phyloP scores from a whole-genome alignment of 345 rosid species.

The Turritis glabra region DNA sequence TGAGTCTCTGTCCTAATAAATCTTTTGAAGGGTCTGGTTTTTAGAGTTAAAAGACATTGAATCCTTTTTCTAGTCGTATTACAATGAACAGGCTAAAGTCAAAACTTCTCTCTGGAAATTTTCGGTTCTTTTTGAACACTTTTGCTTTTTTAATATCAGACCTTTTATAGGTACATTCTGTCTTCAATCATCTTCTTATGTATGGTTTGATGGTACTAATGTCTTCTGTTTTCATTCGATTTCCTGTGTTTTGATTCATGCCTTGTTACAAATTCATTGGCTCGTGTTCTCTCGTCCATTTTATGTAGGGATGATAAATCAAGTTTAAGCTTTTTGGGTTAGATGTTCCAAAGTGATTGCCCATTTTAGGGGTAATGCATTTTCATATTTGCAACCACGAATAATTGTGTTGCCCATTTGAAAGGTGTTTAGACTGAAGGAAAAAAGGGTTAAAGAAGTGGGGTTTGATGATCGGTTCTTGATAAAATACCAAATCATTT shows the following conservation, averaged over 20 bases:
- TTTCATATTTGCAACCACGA: too few species aligned
- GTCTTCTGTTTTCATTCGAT: background rate
- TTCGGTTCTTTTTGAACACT: conserved; percentile 1
- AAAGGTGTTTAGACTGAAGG: too few species aligned
- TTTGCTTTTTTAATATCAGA: background rate
- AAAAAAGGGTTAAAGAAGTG: too few species aligned
- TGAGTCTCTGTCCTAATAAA: conserved; percentile 36
- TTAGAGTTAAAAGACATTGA: conserved; percentile 23
- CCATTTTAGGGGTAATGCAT: too few species aligned
- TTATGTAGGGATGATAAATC: background rate
- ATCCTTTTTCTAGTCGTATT: conserved; percentile 26
- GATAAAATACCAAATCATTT: too few species aligned
- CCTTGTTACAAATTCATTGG: background rate
- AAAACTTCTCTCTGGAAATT: conserved; percentile 1
- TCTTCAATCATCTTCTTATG: background rate
- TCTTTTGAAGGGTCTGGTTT: conserved; percentile 26
- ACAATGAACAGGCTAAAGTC: conserved; percentile 29
- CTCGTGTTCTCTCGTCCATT: background rate
- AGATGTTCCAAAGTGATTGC: too few species aligned
- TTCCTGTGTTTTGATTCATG: background rate
- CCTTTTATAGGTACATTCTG: conserved; percentile 1
- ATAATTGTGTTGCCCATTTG: background rate
- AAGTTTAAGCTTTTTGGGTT: too few species aligned
- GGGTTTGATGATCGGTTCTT: too few species aligned
- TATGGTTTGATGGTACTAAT: background rate